A percentile compares a stretch with the other conserved stretches of the same genome.
These are phyloP conservation scores for Inga laurina DNA, from an alignment of 306 rosid genomes.

Conservation along the genomic window DNA sequence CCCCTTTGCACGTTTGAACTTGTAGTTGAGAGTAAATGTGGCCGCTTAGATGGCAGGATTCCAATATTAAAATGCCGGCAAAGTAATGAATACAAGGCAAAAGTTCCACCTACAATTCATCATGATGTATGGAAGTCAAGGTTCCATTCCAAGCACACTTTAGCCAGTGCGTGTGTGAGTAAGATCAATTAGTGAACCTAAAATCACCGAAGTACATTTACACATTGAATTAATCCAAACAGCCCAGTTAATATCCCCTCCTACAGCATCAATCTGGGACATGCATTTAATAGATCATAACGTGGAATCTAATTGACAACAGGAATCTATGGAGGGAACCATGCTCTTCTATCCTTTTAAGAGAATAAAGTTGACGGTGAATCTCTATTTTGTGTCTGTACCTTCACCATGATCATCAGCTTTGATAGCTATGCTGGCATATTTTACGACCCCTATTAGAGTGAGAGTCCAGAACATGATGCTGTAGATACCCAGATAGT, in stretches of 20 bases:
- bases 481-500: constrained; percentile 77
- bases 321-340: not conserved
- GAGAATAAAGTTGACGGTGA: not conserved
- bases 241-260: not conserved
- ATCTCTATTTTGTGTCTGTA: not conserved
- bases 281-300: not conserved
- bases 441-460: constrained; percentile 74
- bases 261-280: not conserved
- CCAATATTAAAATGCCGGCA: constrained; percentile 70
- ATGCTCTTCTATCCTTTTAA: not conserved
- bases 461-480: constrained; percentile 86
- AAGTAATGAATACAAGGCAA: constrained; percentile 77
- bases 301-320: not conserved
- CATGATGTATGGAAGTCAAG: not conserved
- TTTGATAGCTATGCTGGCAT: constrained; percentile 63
- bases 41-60: constrained; percentile 50
- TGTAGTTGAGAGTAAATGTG: constrained; percentile 26
- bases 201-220: not conserved
- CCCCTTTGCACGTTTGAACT: constrained; percentile 5
- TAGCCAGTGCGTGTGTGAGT: not conserved
- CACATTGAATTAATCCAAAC: not conserved
- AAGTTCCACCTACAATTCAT: constrained; percentile 71
- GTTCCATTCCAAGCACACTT: not conserved
- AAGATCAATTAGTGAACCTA: not conserved
- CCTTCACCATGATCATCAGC: constrained; percentile 90